These are phyloP conservation scores for Knufia petricola DNA, from an alignment of 2,329 filamentous ascomycete genomes.

Conservation along the genomic window DNA sequence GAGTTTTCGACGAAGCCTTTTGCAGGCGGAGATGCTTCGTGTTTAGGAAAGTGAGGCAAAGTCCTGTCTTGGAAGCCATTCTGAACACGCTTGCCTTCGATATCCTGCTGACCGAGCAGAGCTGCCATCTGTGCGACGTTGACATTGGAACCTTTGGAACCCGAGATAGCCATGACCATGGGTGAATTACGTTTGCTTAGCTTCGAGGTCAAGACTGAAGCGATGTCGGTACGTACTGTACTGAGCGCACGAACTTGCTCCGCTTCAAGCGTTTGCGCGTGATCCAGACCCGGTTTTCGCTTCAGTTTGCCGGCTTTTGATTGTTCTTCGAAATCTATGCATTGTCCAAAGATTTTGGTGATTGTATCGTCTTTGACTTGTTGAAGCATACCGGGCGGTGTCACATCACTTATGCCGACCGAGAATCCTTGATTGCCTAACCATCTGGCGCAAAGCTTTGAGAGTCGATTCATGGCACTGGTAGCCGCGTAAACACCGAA, in stretches of 20 bases:
- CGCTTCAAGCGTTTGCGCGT: conserved; percentile 51
- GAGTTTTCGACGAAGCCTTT: conserved; percentile 97
- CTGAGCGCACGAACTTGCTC: conserved; percentile 90
- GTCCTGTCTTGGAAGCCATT: conserved; percentile 96
- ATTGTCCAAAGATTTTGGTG: conserved; percentile 63
- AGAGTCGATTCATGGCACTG: conserved; percentile 83
- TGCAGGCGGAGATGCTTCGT: conserved; percentile 78
- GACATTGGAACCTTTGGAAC: conserved; percentile 93
- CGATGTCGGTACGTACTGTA: conserved; percentile 82
- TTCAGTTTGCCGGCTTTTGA: conserved; percentile 64
- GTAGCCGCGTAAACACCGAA: conserved; percentile 85
- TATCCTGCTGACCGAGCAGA: conserved; percentile 95
- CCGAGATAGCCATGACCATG: conserved; percentile 92
- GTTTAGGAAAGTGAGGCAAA: conserved; percentile 90
- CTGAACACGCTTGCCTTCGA: conserved; percentile 80
- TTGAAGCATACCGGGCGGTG: conserved; percentile 62
- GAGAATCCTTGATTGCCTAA: conserved; percentile 90
- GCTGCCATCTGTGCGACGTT: conserved; percentile 99
- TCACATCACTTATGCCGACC: conserved; percentile 91
- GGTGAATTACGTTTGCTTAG: conserved; percentile 87
- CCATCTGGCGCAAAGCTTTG: conserved; percentile 79
- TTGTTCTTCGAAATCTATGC: conserved; percentile 54
- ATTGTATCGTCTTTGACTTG: conserved; percentile 68
- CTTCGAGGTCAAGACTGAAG: conserved; percentile 80
- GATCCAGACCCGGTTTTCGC: conserved; percentile 79